Evolutionary conservation across 305 asterid genomes (phyloP).

Genomic region (Rubia tinctorum): DNA sequence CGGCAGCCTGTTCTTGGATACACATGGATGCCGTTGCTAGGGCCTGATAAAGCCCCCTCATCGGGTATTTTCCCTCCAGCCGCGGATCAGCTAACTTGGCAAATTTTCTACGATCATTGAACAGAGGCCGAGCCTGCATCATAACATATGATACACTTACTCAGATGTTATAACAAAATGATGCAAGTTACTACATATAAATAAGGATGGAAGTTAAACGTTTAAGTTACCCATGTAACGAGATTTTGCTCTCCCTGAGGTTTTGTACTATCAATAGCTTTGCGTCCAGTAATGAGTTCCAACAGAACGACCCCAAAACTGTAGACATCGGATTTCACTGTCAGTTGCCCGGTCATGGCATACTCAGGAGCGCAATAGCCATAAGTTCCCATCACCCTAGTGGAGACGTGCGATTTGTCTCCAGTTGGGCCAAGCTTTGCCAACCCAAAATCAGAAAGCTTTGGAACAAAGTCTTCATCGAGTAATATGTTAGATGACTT

Average conservation of each 20-base stretch:
- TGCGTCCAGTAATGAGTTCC: conserved; percentile 97
- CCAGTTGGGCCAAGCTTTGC: conserved; percentile 99
- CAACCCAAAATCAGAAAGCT: conserved; percentile 94
- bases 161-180: neutral
- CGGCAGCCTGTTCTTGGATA: conserved; percentile 95
- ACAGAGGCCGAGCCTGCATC: conserved; percentile 85
- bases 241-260: conserved; percentile 95
- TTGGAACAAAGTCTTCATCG: conserved; percentile 72
- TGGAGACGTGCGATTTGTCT: conserved; percentile 70
- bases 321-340: conserved; percentile 94
- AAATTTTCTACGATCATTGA: conserved; percentile 79
- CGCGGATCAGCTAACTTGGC: conserved; percentile 81
- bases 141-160: conserved; percentile 2
- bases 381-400: conserved; percentile 98
- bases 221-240: conserved; percentile 68
- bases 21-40: conserved; percentile 98
- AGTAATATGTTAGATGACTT: conserved; percentile 96
- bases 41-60: conserved; percentile 95
- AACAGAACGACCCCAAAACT: conserved; percentile 95
- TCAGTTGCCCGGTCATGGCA: conserved; percentile 98
- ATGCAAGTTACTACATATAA: neutral
- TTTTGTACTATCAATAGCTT: conserved; percentile 78
- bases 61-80: conserved; percentile 81
- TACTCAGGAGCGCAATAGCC: conserved; percentile 99
- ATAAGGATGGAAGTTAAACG: neutral